These are phyloP conservation scores for Leishmania tarentolae DNA, from an alignment of 208 protist genomes.

Conservation along the genomic window DNA sequence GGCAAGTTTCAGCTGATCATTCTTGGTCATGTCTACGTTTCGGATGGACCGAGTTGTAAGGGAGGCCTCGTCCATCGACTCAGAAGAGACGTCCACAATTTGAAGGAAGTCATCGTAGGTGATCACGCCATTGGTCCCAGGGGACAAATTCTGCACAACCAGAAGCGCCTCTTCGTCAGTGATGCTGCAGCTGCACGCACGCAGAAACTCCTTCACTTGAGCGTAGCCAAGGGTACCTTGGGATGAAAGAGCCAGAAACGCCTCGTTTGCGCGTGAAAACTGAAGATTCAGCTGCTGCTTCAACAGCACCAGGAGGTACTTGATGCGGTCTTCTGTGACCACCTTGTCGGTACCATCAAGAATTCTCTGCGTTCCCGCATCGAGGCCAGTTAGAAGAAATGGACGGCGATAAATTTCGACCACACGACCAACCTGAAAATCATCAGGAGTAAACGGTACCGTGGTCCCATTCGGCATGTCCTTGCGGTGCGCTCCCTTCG, in stretches of 20 bases:
- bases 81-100: conserved; percentile 66
- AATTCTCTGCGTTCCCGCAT: conserved; percentile 69
- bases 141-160: conserved; percentile 75
- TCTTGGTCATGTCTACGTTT: conserved; percentile 66
- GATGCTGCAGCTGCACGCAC: conserved; percentile 81
- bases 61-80: conserved; percentile 73
- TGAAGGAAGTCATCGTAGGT: conserved; percentile 77
- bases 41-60: conserved; percentile 63
- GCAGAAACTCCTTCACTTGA: conserved; percentile 84
- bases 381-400: conserved; percentile 79
- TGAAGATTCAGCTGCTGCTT: conserved; percentile 85
- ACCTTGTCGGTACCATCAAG: conserved; percentile 65
- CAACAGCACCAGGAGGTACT: conserved; percentile 70
- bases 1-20: conserved; percentile 45
- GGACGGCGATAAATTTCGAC: conserved; percentile 71
- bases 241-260: conserved; percentile 73
- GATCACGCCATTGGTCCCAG: conserved; percentile 66
- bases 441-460: conserved; percentile 54
- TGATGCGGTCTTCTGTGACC: conserved; percentile 63
- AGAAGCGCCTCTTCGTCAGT: conserved; percentile 83
- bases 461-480: conserved; percentile 64
- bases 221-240: conserved; percentile 77
- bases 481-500: conserved; percentile 75
- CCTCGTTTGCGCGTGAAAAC: conserved; percentile 73
- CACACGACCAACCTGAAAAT: conserved; percentile 81